phyloP scores from a whole-genome alignment of 495 filamentous ascomycete genomes.

The Xylaria sp. region DNA sequence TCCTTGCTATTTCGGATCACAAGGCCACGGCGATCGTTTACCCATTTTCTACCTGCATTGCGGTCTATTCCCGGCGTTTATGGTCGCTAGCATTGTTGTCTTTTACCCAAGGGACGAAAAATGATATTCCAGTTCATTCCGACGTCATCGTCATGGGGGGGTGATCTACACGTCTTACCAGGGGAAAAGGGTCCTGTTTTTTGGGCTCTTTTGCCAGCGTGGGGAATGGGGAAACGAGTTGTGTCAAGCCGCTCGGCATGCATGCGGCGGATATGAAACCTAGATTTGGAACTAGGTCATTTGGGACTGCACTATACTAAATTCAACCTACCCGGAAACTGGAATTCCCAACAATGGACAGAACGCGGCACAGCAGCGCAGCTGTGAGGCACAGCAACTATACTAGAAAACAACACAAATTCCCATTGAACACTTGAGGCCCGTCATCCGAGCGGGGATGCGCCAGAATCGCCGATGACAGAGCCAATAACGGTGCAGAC shows the following conservation, averaged over 20 bases:
- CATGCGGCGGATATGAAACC: slow-evolving; percentile 10
- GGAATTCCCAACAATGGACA: slow-evolving; percentile 16
- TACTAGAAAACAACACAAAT: slow-evolving; percentile 1
- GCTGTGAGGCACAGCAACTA: slow-evolving; percentile 6
- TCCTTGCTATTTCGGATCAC: slow-evolving; percentile 5
- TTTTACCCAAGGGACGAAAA: not conserved
- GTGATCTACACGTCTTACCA: slow-evolving; percentile 9
- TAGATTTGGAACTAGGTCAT: slow-evolving; percentile 13
- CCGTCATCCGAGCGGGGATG: not conserved
- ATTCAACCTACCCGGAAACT: slow-evolving; percentile 9
- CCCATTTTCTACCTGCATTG: not conserved
- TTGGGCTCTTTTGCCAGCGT: not conserved
- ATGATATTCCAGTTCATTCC: not conserved
- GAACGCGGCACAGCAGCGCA: not conserved
- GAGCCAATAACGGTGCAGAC: not conserved
- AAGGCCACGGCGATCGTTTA: not conserved
- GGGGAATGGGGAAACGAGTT: slow-evolving; percentile 16
- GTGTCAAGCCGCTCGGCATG: slow-evolving; percentile 13
- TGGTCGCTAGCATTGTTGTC: not conserved
- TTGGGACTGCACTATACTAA: slow-evolving; percentile 13
- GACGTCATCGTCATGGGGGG: slow-evolving; percentile 11
- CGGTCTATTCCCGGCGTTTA: slow-evolving; percentile 17
- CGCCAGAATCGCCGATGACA: not conserved
- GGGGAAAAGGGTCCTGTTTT: not conserved
- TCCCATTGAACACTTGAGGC: not conserved